Evolutionary conservation across 2,329 filamentous ascomycete genomes (phyloP).

Genomic region (Conoideocrella luteorostrata): DNA sequence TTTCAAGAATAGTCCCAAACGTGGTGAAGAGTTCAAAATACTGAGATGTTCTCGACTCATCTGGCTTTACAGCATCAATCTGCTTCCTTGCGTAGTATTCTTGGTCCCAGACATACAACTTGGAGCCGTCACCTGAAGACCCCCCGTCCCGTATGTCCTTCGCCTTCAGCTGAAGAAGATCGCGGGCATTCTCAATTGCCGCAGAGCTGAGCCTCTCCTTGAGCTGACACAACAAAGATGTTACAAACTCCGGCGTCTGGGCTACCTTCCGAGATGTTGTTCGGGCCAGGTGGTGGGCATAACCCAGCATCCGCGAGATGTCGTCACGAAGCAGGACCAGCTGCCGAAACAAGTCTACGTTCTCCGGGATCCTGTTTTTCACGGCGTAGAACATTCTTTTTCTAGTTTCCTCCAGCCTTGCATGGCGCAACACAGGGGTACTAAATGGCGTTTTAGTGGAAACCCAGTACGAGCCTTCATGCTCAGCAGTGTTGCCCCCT

Average conservation of each 20-base stretch:
- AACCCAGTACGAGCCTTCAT: slow-evolving; percentile 47
- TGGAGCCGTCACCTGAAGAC: too few species aligned
- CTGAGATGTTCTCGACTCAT: background rate
- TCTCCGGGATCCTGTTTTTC: background rate
- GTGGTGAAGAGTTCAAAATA: background rate
- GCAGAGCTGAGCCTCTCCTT: background rate
- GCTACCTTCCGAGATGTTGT: background rate
- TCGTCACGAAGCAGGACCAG: background rate
- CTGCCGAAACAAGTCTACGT: background rate
- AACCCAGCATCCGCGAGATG: background rate
- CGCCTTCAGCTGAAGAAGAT: background rate
- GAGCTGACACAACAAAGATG: background rate
- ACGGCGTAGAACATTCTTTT: background rate
- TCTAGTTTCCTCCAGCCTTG: background rate
- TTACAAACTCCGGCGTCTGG: background rate
- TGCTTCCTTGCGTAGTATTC: background rate
- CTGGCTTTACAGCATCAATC: background rate
- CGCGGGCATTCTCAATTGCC: background rate
- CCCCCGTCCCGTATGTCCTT: too few species aligned
- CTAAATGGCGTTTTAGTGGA: background rate
- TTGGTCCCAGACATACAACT: background rate
- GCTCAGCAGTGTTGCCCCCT: too few species aligned
- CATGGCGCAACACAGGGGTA: background rate
- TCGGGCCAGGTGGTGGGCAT: background rate
- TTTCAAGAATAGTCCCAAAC: background rate